Base-by-base conservation (phyloP, 345 rosid genomes). In the Eucalyptus curtisii region DNA sequence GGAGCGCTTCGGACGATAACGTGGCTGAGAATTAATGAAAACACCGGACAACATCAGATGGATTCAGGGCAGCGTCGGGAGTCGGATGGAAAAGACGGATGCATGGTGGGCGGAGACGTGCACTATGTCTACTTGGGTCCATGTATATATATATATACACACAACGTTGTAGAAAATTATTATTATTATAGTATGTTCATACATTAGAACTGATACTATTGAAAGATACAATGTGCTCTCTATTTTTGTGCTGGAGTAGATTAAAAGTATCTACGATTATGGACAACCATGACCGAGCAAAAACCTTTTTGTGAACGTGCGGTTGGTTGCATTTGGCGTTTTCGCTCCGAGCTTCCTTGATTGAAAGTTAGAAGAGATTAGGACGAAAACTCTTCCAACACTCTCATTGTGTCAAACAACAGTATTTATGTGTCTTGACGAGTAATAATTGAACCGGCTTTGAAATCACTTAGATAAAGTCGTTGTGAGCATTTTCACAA, bases 401-500 rank as follows among this genome's bases (percentile, higher is more conserved):
- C 52, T 49, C 7, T 49, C 52, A 49, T 49, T 6, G 10, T 5
- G 2, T 49, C 19, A 49, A 5, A 55, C 5, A 25, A 55, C 59
- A 4, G 5, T 22, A 55, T 55, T 55, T 24, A 55, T 55, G 59
- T 55, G 27, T 1, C 11, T 8, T 22, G 59, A 22, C 5, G 1
- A 53, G 25, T 53, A 20, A 8, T 37, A 53, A 53, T 20, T 8
- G 27, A 55, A 55, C 3, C 0, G 5, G 59, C 12, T 55, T 55
- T 55, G 27, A 55, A 55, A 55, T 20, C 25, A 55, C 0, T 22
- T 1, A 0, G 9, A 17, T 52, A 17, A 55, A 55, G 59, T 5
- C 27, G 0, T 4, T 6, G 17, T 13, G 52, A 49, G 49, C 13
- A 47, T 47, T 47, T 47, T 47, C 2, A 47, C 13, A 17, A 52